These are phyloP conservation scores for Incumbomyces delicatus DNA, from an alignment of 2,329 filamentous ascomycete species.

Conservation along the genomic window DNA sequence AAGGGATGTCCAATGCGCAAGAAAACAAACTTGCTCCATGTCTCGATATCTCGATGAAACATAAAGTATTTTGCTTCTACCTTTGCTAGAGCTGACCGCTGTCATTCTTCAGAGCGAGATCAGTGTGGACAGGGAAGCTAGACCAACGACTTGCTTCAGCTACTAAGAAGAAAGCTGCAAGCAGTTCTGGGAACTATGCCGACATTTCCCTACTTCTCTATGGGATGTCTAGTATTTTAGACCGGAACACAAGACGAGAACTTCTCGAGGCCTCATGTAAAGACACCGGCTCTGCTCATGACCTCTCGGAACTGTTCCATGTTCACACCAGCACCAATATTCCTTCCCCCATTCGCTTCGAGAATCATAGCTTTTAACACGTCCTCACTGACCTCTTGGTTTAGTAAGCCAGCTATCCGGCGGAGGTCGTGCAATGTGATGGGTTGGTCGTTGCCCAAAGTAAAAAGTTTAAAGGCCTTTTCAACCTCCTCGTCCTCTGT, in stretches of 20 bases:
- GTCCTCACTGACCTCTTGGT: constrained; percentile 75
- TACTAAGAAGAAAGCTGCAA: constrained; percentile 9
- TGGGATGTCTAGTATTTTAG: constrained; percentile 6
- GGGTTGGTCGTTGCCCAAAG: constrained; percentile 36
- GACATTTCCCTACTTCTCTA: constrained; percentile 2
- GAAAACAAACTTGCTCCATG: too few relatives aligned
- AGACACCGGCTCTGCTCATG: constrained; percentile 74
- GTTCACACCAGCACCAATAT: constrained; percentile 60
- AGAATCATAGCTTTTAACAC: constrained; percentile 86
- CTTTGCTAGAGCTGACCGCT: constrained; percentile 59
- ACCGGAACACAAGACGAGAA: background rate
- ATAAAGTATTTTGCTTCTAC: constrained; percentile 41
- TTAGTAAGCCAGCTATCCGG: constrained; percentile 68
- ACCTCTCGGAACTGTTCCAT: constrained; percentile 76
- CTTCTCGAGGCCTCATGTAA: constrained; percentile 42
- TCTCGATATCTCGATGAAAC: background rate
- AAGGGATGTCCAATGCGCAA: too few relatives aligned
- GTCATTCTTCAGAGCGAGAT: constrained; percentile 45
- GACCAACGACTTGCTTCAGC: constrained; percentile 33
- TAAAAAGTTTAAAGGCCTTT: constrained; percentile 72
- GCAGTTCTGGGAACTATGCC: constrained; percentile 18
- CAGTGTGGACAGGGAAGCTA: constrained; percentile 65
- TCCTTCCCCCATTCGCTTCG: constrained; percentile 77
- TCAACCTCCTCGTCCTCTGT: constrained; percentile 57
- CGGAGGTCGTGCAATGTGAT: constrained; percentile 74